A percentile compares a stretch with the other conserved stretches of the same genome.
These are phyloP conservation scores for Hortaea sp. DNA, from an alignment of 2,329 filamentous ascomycete genomes.

Conservation along the genomic window DNA sequence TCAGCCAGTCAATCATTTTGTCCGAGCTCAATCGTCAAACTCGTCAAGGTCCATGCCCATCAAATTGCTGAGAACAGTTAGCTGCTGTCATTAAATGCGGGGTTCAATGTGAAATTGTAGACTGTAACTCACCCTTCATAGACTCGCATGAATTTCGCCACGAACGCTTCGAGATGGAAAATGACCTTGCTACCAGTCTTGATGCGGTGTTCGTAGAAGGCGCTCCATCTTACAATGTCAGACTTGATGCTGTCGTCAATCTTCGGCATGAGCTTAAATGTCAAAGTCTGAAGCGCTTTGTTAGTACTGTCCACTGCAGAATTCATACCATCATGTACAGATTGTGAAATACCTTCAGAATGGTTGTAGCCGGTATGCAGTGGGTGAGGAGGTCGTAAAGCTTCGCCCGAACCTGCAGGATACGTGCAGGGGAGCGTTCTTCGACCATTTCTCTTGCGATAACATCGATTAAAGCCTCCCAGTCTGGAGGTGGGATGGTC, in stretches of 20 bases:
- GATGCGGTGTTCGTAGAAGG: conserved; percentile 94
- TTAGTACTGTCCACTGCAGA: not conserved
- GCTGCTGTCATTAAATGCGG: not conserved
- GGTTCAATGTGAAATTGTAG: too few relatives aligned
- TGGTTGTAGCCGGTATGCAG: conserved; percentile 89
- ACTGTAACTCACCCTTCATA: conserved; percentile 63
- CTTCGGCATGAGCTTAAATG: conserved; percentile 79
- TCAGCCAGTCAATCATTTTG: too few relatives aligned
- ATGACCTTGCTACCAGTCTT: conserved; percentile 84
- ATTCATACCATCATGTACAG: not conserved
- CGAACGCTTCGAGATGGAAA: conserved; percentile 95
- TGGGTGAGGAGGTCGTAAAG: conserved; percentile 96
- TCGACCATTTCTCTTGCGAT: conserved; percentile 90
- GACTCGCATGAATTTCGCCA: conserved; percentile 96
- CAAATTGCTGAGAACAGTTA: conserved; percentile 34
- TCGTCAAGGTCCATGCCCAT: conserved; percentile 67
- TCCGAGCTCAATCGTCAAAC: conserved; percentile 24
- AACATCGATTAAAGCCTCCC: conserved; percentile 83
- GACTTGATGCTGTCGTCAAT: conserved; percentile 84
- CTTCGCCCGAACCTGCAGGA: conserved; percentile 80
- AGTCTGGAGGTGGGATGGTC: conserved; percentile 87
- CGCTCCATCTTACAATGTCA: conserved; percentile 90
- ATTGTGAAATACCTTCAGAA: conserved; percentile 55
- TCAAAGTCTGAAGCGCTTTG: conserved; percentile 52
- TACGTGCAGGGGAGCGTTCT: conserved; percentile 81